Evolutionary conservation across 2,329 filamentous ascomycete species (phyloP).

Genomic region (Plectosphaerella plurivora): DNA sequence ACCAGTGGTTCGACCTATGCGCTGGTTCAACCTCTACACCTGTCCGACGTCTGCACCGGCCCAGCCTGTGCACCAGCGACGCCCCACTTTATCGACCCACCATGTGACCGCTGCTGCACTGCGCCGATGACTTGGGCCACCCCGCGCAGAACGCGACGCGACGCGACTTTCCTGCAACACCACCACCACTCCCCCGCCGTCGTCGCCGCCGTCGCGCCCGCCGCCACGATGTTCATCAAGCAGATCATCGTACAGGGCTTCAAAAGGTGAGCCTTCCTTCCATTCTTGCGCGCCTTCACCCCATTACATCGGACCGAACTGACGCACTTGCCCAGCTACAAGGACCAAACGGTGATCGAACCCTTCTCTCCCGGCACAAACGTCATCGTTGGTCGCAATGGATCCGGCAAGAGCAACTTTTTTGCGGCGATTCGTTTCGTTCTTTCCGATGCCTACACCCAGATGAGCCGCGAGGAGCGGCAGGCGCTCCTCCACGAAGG

Average conservation of each 20-base stretch:
- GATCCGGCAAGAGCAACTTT: conserved; percentile 99
- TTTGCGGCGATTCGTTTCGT: conserved; percentile 99
- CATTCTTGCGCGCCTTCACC: background rate
- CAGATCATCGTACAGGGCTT: conserved; percentile 99
- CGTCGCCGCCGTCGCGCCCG: background rate
- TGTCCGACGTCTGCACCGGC: too few relatives aligned
- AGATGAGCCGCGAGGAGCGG: conserved; percentile 92
- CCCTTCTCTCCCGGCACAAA: conserved; percentile 97
- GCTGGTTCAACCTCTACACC: too few relatives aligned
- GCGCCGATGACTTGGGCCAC: too few relatives aligned
- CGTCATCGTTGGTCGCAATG: conserved; percentile 98
- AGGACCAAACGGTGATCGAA: conserved; percentile 98
- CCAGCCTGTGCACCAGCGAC: too few relatives aligned
- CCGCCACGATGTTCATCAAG: conserved; percentile 85
- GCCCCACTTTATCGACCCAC: too few relatives aligned
- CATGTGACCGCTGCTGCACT: too few relatives aligned
- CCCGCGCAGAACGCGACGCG: too few relatives aligned
- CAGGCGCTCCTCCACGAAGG: conserved; percentile 97
- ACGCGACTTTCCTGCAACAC: conserved; percentile 1
- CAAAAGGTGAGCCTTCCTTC: conserved; percentile 66
- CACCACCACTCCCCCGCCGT: background rate
- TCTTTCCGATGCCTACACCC: conserved; percentile 93
- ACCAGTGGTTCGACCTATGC: too few relatives aligned
- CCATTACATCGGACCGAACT: conserved; percentile 12
- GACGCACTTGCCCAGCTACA: conserved; percentile 64